Base-by-base conservation (phyloP, 129 eudicot genomes). In the Cynara cardunculus region DNA sequence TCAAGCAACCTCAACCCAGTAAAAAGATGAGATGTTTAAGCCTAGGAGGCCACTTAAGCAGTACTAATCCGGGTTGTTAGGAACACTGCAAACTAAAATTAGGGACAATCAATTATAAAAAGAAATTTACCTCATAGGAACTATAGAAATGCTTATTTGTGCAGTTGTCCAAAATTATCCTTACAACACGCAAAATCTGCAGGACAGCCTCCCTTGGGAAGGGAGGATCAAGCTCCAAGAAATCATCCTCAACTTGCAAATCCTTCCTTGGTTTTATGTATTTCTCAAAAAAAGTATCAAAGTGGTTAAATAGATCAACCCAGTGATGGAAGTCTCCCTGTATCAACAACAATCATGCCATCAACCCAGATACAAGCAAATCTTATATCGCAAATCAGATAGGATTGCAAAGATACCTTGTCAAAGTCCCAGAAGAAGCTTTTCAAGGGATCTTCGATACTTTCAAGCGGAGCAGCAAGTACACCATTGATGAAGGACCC, bases 261-360 rank as follows among this genome's bases (percentile, higher is more conserved):
- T 96, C 99, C 84, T 92, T 96, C 86, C 99, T 90, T 30, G 97
- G 80, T 78, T 96, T 96, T 75, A 96, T 88, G 86, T 75, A 85
- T 86, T 92, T 96, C 89, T 92, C 99, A 76, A 96, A 92, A 87
- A 77, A 96, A 12, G 93, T 82, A 78, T 96, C 97, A 8, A 96
- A 96, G 76, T 96, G 97, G 84, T 89, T 92, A 74, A 96, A 96
- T 75, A 96, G 91, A 79, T 96, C 99, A 79, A 92, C 90, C 99
- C 97, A 96, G 41, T 96, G 97, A 86, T 96, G 95, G 79, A 92
- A 96, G 77, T 96, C 99, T 14, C 99, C 99, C 99, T 96, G 97
- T 84, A 87, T 74, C 70, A 80, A 72, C 71, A 70, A 64, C 74
- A 79, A 79, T 13, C 64, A 49, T 34, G 65, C 37, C 12, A 82